A percentile compares a stretch with the other conserved stretches of the same genome.
These are phyloP conservation scores for Aspergillus phoenicis DNA, from an alignment of 2,329 filamentous ascomycete genomes.

Conservation along the genomic window DNA sequence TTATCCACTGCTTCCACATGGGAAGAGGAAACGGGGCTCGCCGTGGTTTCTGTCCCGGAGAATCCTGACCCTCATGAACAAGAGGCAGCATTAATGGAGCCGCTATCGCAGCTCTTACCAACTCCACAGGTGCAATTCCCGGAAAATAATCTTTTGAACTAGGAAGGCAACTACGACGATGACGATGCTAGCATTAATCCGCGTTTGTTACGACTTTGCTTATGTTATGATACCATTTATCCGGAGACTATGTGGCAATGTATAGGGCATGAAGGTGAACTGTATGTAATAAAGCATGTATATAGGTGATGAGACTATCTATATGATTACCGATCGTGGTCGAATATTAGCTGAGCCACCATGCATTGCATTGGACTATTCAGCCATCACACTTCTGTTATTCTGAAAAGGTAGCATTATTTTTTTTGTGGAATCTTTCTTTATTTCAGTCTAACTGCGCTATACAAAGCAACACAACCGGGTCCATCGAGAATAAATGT, in stretches of 20 bases:
- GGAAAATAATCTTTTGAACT: background rate
- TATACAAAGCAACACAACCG: slow-evolving; percentile 9
- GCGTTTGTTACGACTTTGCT: background rate
- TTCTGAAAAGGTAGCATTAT: no score
- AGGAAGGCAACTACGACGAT: background rate
- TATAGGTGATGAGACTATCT: background rate
- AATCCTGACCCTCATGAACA: background rate
- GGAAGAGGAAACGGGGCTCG: slow-evolving; percentile 4
- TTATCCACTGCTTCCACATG: background rate
- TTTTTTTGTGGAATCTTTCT: background rate
- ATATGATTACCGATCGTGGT: no score
- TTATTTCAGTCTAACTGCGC: background rate
- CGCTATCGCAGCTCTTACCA: slow-evolving; percentile 11
- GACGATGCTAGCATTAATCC: background rate
- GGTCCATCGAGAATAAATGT: slow-evolving; percentile 1
- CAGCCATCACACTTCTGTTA: no score
- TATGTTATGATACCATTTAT: background rate
- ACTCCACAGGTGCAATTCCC: slow-evolving; percentile 8
- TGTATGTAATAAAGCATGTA: background rate
- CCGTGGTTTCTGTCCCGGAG: slow-evolving; percentile 9
- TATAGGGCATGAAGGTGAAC: no score
- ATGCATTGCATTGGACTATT: no score
- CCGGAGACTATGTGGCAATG: background rate
- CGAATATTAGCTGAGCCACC: no score
- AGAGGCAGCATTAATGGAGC: slow-evolving; percentile 4